These are phyloP conservation scores for Nevesoporus exiguus DNA, from an alignment of 768 basidiomycete species.

Conservation along the genomic window DNA sequence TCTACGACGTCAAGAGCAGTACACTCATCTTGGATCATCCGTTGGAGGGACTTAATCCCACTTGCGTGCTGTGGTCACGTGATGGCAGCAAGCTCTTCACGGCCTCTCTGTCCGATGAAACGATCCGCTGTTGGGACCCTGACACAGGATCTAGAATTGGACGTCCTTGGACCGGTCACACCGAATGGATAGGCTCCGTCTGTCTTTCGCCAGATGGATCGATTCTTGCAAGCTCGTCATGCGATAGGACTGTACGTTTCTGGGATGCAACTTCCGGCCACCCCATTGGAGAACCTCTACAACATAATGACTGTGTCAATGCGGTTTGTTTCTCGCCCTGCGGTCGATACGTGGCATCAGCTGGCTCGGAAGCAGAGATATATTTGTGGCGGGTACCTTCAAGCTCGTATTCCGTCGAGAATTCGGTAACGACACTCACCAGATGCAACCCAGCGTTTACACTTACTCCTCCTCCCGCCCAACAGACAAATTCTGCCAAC, in stretches of 20 bases:
- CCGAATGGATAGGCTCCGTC: not conserved
- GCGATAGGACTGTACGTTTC: not conserved
- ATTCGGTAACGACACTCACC: no score
- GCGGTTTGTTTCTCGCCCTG: conserved; percentile 4
- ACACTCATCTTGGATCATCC: not conserved
- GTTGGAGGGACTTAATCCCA: not conserved
- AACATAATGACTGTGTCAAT: not conserved
- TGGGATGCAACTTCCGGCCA: no score
- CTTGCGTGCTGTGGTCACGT: conserved; percentile 4
- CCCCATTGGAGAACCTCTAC: not conserved
- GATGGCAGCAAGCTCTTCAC: conserved; percentile 8
- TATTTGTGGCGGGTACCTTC: not conserved
- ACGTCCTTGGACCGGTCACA: not conserved
- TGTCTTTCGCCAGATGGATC: no score
- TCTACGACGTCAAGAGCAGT: no score
- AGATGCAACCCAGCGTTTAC: no score
- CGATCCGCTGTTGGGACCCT: conserved; percentile 12
- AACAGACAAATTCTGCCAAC: no score
- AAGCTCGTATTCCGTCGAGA: not conserved
- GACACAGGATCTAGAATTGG: not conserved
- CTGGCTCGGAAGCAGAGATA: not conserved
- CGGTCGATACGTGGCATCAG: not conserved
- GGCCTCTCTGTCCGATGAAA: not conserved
- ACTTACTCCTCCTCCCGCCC: no score
- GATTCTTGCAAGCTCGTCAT: not conserved